Evolutionary conservation across 192 early-diverging fungal species (phyloP).

Genomic region (Podila horticola): DNA sequence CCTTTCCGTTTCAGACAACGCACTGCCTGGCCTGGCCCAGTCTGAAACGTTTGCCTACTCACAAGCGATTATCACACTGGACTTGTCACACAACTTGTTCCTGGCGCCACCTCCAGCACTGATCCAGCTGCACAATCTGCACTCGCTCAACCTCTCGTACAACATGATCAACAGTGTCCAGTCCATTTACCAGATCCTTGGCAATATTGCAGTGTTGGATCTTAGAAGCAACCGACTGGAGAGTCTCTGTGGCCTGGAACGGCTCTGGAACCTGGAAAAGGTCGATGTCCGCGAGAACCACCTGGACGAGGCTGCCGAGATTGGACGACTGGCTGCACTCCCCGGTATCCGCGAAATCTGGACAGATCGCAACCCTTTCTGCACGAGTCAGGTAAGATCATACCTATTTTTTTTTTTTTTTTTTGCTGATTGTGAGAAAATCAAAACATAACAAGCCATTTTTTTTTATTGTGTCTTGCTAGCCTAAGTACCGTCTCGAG

Average conservation of each 20-base stretch:
- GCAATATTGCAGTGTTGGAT: slow-evolving; percentile 62
- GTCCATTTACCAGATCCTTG: slow-evolving; percentile 61
- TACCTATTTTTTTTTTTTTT: background rate
- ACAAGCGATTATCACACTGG: slow-evolving; percentile 54
- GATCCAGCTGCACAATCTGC: slow-evolving; percentile 58
- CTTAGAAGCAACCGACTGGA: slow-evolving; percentile 62
- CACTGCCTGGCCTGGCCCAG: slow-evolving; percentile 49
- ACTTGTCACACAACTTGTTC: slow-evolving; percentile 63
- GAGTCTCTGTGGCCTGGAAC: slow-evolving; percentile 62
- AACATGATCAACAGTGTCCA: slow-evolving; percentile 67
- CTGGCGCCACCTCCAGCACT: slow-evolving; percentile 58
- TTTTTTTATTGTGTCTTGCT: slow-evolving; percentile 7
- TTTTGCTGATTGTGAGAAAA: background rate
- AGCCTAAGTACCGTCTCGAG: slow-evolving; percentile 61
- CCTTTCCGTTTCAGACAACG: slow-evolving; percentile 62
- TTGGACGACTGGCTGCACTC: slow-evolving; percentile 58
- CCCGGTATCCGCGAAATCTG: slow-evolving; percentile 62
- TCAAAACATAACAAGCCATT: background rate
- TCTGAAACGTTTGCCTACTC: slow-evolving; percentile 52
- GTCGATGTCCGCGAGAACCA: slow-evolving; percentile 65
- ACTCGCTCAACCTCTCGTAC: slow-evolving; percentile 60
- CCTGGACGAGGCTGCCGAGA: slow-evolving; percentile 60
- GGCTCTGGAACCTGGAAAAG: slow-evolving; percentile 65
- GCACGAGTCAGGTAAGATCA: slow-evolving; percentile 51
- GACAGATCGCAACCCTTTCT: slow-evolving; percentile 66